Evolutionary conservation across 2,329 filamentous ascomycete species (phyloP), one percentile per base, ranked within the genome.

Genomic region (Fusarium aywerte): DNA sequence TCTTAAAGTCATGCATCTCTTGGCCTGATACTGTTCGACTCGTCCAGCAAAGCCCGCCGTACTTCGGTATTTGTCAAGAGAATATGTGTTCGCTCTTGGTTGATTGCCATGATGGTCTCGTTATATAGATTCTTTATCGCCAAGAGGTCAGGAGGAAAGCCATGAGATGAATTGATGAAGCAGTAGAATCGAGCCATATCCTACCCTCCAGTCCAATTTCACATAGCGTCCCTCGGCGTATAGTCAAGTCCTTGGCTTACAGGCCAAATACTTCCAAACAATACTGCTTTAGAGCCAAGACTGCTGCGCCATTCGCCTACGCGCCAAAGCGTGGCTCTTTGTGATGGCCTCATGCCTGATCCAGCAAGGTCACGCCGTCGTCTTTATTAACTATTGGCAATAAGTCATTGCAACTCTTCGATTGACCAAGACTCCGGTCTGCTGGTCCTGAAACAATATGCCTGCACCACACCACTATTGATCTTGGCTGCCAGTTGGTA

Each of bases 381-480:
- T 47, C 36, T 52, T 58, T 47, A 54, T 56, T 56, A 48, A 45
- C 32, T 38, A 39, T 39, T 36, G 27, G 15, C 31, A 35, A 35
- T 42, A 53, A 67, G 58, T 64, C 53, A 63, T 70, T 36, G 42
- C 31, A 27, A 29, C 40, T 23, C 43, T 42, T 58, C 47, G 13
- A 65, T 64, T 64, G 62, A 68, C 23, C 36, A 45, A 51, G 62
- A 23, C 8, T 8, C 45, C 25, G 8, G 33, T 31, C 27, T 50
- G 39, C 49, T 55, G 18, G 35, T 67, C 52, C 66, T 69, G 66
- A 69, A 69, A 69, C 66, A 68, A 62, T 48, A 48, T 48, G 43
- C 31, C 44, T 27, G 35, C 53, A 67, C 47, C 58, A 57, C 55
- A 58, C 57, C 60, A 65, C 44, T 53, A 44, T 51, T 39, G 32